Conservation (phyloP, 2,329 filamentous ascomycete genomes). For the Pseudogymnoascus sp. region DNA sequence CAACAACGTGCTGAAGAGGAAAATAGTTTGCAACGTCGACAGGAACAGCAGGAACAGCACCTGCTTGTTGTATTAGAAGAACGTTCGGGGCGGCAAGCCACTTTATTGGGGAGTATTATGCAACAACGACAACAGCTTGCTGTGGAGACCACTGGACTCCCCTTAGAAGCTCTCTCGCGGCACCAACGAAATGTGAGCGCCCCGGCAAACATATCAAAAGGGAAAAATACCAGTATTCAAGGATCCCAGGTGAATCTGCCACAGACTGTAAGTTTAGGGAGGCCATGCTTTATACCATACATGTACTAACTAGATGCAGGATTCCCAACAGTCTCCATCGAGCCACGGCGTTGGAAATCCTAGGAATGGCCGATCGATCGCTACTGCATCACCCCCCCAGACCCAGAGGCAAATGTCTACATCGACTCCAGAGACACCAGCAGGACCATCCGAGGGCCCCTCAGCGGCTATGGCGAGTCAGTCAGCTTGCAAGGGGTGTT, state of each 20-base stretch:
- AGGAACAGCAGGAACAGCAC: neutral
- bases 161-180: neutral
- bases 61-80: neutral
- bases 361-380: neutral
- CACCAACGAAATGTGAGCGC: neutral
- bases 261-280: neutral
- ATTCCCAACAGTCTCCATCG: neutral
- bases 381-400: neutral
- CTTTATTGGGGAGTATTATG: neutral
- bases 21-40: neutral
- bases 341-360: neutral
- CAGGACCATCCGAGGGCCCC: neutral
- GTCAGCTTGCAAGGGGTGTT: neutral
- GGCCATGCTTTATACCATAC: neutral
- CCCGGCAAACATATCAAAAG: neutral
- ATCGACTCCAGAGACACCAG: neutral
- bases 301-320: neutral
- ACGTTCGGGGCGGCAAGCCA: neutral
- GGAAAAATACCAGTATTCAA: neutral
- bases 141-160: neutral
- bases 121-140: neutral
- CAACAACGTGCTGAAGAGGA: neutral
- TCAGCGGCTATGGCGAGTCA: neutral
- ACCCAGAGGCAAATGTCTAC: neutral
- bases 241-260: neutral